Evolutionary conservation across 2,329 filamentous ascomycete genomes (phyloP), one percentile per base, ranked within the genome.

Genomic region (Sarocladium strictum): DNA sequence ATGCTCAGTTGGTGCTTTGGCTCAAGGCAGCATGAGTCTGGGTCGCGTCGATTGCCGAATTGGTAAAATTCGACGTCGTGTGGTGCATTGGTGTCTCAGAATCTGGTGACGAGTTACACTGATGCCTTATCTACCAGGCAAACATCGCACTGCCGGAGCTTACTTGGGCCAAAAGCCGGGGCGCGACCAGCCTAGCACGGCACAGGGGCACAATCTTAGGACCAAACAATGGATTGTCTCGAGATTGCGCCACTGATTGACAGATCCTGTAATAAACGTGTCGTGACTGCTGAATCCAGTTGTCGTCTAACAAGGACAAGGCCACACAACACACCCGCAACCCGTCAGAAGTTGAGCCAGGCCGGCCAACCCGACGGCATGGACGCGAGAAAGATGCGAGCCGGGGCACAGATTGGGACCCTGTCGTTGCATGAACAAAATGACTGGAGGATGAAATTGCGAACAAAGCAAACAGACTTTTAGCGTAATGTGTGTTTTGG

Each of bases 1-100:
- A n/a, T n/a, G n/a, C n/a, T n/a, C n/a, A n/a, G n/a, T n/a, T n/a
- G n/a, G n/a, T n/a, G n/a, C n/a, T n/a, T n/a, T n/a, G n/a, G n/a
- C n/a, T n/a, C n/a, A n/a, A n/a, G n/a, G n/a, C n/a, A n/a, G n/a
- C n/a, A n/a, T n/a, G n/a, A n/a, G n/a, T n/a, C n/a, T n/a, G n/a
- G n/a, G n/a, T n/a, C n/a, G n/a, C n/a, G n/a, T n/a, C n/a, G n/a
- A 45, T 49, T 58, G 54, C 14, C 49, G 49, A 32, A 35, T 19
- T 38, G 17, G 35, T 15, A 6, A n/a, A 19, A n/a, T n/a, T n/a
- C n/a, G n/a, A n/a, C n/a, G n/a, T 38, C 35, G 35, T 10, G 35
- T n/a, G 9, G 35, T 10, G 27, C 3, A 27, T 27, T 47, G 14
- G 43, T 47, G 43, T 47, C 43, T 47, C 43, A 47, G 43, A 27